phyloP scores from a whole-genome alignment of 352 stramenopile species.

The Aphanomyces cochlioides region DNA sequence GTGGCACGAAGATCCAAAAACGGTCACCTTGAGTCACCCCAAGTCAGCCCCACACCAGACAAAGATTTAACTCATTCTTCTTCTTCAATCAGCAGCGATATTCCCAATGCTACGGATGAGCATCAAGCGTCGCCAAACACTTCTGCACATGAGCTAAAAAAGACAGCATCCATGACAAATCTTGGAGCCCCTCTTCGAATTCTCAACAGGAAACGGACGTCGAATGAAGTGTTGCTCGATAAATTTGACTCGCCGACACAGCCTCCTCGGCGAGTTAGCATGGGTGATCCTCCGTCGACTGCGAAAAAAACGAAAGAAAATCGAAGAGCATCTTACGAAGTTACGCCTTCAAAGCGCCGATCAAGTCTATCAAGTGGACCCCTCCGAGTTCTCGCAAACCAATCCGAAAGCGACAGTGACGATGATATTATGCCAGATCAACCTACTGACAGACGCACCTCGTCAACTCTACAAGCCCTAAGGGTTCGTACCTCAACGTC shows the following conservation, averaged over 20 bases:
- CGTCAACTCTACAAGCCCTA: background rate
- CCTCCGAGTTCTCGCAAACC: constrained; percentile 25
- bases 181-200: background rate
- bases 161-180: no score
- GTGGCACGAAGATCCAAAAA: no score
- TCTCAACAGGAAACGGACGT: constrained; percentile 10
- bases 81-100: no score
- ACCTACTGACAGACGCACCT: background rate
- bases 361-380: constrained; percentile 8
- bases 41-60: no score
- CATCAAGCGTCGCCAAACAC: background rate
- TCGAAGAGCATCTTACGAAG: constrained; percentile 16
- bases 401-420: constrained; percentile 14
- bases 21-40: no score
- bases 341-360: constrained; percentile 5
- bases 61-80: no score
- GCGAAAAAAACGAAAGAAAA: constrained; percentile 8
- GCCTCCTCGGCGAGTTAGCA: background rate
- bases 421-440: background rate
- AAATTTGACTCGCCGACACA: background rate
- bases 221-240: constrained; percentile 14
- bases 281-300: background rate
- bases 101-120: no score
- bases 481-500: constrained; percentile 38
- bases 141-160: background rate